A percentile compares a stretch with the other conserved stretches of the same genome.
These are phyloP conservation scores for Graphium sp. DNA, from an alignment of 2,329 filamentous ascomycete genomes.

Conservation along the genomic window DNA sequence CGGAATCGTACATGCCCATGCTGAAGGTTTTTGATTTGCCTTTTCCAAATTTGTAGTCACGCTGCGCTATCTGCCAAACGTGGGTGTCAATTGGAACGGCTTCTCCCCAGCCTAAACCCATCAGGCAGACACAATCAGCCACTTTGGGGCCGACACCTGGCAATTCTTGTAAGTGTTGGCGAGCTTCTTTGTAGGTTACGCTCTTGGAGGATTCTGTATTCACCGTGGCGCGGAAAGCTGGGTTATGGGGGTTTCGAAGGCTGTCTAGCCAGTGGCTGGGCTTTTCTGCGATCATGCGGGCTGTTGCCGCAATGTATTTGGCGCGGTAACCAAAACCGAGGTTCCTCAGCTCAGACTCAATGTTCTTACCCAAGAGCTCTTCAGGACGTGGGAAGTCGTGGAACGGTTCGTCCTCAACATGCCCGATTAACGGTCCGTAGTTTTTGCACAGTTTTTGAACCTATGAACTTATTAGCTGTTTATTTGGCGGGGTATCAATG, in stretches of 20 bases:
- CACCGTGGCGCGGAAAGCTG: slow-evolving; percentile 28
- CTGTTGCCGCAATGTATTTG: slow-evolving; percentile 81
- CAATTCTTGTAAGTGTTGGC: slow-evolving; percentile 60
- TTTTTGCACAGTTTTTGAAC: slow-evolving; percentile 75
- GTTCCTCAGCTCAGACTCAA: slow-evolving; percentile 64
- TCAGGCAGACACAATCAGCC: slow-evolving; percentile 87
- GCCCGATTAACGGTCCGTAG: slow-evolving; percentile 64
- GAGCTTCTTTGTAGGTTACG: slow-evolving; percentile 61
- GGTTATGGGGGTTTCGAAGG: slow-evolving; percentile 61
- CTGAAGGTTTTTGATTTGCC: slow-evolving; percentile 72
- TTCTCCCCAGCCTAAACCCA: slow-evolving; percentile 93
- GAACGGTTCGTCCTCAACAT: slow-evolving; percentile 53
- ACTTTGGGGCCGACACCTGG: slow-evolving; percentile 94
- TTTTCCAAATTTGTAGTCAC: slow-evolving; percentile 88
- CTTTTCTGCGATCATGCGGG: slow-evolving; percentile 53
- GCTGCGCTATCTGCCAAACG: slow-evolving; percentile 94
- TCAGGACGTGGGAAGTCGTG: slow-evolving; percentile 76
- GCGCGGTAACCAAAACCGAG: slow-evolving; percentile 92
- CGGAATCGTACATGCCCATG: slow-evolving; percentile 73
- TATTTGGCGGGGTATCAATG: not conserved
- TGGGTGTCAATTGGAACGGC: slow-evolving; percentile 94
- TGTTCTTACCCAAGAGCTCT: slow-evolving; percentile 52
- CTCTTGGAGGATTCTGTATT: slow-evolving; percentile 25
- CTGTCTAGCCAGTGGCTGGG: slow-evolving; percentile 60
- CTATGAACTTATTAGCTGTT: slow-evolving; percentile 16